Conservation (phyloP, 2,329 filamentous ascomycete species). For the Pseudogymnoascus sp. region DNA sequence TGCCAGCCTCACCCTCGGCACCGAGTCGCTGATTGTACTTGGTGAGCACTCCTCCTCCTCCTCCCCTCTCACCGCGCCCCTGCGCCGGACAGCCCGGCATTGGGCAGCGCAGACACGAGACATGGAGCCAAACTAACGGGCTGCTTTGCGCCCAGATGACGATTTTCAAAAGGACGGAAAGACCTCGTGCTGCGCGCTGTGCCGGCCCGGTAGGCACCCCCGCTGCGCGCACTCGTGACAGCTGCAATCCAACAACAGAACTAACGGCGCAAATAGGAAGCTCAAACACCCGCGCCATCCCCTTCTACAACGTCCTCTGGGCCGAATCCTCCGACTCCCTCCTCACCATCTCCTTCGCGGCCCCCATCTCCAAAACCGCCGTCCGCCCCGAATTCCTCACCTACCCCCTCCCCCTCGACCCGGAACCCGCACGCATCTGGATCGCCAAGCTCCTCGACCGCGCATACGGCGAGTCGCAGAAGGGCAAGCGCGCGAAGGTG, state of each 20-base stretch:
- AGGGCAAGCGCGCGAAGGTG: conserved; percentile 72
- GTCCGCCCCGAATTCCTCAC: conserved; percentile 53
- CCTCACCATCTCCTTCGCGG: conserved; percentile 66
- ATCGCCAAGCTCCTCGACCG: conserved; percentile 53
- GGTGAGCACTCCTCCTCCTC: conserved; percentile 32
- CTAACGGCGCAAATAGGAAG: conserved; percentile 21
- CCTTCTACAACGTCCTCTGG: conserved; percentile 80
- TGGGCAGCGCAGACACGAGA: neutral
- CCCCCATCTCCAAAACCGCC: conserved; percentile 46
- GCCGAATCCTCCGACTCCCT: conserved; percentile 53
- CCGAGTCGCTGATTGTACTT: conserved; percentile 50
- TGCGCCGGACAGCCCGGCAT: conserved; percentile 2
- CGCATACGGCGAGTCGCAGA: conserved; percentile 62
- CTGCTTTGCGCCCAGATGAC: conserved; percentile 36
- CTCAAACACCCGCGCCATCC: conserved; percentile 44
- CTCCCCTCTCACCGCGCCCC: neutral
- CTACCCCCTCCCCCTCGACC: conserved; percentile 42
- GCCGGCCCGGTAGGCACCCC: conserved; percentile 37
- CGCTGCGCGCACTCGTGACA: conserved; percentile 1
- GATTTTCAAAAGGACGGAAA: conserved; percentile 39
- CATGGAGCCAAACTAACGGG: neutral
- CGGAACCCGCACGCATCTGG: conserved; percentile 47
- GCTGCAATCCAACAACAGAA: conserved; percentile 10
- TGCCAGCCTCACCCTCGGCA: conserved; percentile 50
- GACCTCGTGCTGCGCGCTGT: conserved; percentile 47